A percentile compares a stretch with the other conserved stretches of the same genome.
Evolutionary conservation across 768 basidiomycete species (phyloP).

Genomic region (Trichaptum fuscoviolaceum): DNA sequence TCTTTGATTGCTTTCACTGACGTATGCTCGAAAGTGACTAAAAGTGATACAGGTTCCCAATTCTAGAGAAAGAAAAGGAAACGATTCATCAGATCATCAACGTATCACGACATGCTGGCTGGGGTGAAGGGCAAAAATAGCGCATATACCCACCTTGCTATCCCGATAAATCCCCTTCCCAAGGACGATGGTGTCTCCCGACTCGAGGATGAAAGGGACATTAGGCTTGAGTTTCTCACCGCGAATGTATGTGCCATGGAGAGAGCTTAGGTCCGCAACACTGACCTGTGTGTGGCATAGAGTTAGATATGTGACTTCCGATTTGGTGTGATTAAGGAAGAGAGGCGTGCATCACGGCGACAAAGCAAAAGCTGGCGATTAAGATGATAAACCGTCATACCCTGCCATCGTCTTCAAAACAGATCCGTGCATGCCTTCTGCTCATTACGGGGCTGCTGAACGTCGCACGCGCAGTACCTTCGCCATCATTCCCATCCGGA

Average conservation of each 20-base stretch:
- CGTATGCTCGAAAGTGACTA: background rate
- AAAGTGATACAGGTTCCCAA: background rate
- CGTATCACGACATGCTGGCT: background rate
- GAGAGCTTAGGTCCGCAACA: background rate
- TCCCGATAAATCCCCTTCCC: slow-evolving; percentile 1
- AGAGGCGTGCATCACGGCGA: background rate
- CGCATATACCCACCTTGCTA: slow-evolving; percentile 4
- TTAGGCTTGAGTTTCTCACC: background rate
- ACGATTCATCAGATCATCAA: background rate
- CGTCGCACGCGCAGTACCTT: background rate
- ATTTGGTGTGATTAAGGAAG: background rate
- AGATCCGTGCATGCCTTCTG: background rate
- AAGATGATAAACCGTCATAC: background rate
- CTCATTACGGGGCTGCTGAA: slow-evolving; percentile 3
- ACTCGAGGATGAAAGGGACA: background rate
- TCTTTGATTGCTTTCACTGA: background rate
- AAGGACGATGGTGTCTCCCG: slow-evolving; percentile 1
- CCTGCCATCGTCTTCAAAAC: background rate
- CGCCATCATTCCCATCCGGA: background rate
- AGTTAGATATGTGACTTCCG: slow-evolving; percentile 3
- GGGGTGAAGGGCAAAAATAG: background rate
- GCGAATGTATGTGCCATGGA: slow-evolving; percentile 1
- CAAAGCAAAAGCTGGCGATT: background rate
- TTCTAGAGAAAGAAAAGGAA: background rate
- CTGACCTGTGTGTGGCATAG: background rate